Evolutionary conservation across 768 basidiomycete species (phyloP), one percentile per base, ranked within the genome.

Genomic region (Dentipellis sp.): DNA sequence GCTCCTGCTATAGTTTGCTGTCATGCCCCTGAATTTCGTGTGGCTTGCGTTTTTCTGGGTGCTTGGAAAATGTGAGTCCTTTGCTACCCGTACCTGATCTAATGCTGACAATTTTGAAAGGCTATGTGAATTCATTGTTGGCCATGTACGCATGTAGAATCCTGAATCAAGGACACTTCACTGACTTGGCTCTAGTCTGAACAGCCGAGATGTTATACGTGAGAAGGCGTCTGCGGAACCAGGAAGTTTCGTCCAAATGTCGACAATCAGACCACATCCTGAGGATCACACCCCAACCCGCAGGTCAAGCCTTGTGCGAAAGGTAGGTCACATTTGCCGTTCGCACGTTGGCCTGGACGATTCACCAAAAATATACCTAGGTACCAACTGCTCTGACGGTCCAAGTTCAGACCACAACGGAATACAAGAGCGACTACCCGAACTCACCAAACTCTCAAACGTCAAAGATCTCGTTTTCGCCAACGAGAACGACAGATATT

Each of bases 1-100:
- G 29, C 6, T 29, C 29, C 6, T 22, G 17, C 2, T 22, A 16
- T 39, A 64, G 64, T 63, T 63, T 40, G 46, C 55, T 9, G 54
- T 58, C 1, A 74, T 75, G 73, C 78, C 77, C 10, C 70, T 71
- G 35, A 74, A 74, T 59, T 76, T 75, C 61, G 61, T 77, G 4
- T 79, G 74, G 74, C 61, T 77, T 50, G 75, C 73, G 10, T 75
- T 78, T 58, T 78, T 79, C 65, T 80, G 77, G 77, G 58, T 76
- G 21, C 65, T 76, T 48, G 76, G 75, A 29, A 80, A 78, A 71
- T 78, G 78, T 78, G 55, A 57, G 75, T 60, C 19, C 2, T 3
- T 16, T 45, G n/a, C 10, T 4, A 9, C 4, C 3, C n/a, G n/a
- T 17, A 9, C 42, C 9, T 19, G 42, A 11, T 10, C 52, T 19